A percentile compares a stretch with the other conserved stretches of the same genome.
These are phyloP conservation scores for Coemansia erecta DNA, from an alignment of 192 early-diverging fungal species.

Conservation along the genomic window DNA sequence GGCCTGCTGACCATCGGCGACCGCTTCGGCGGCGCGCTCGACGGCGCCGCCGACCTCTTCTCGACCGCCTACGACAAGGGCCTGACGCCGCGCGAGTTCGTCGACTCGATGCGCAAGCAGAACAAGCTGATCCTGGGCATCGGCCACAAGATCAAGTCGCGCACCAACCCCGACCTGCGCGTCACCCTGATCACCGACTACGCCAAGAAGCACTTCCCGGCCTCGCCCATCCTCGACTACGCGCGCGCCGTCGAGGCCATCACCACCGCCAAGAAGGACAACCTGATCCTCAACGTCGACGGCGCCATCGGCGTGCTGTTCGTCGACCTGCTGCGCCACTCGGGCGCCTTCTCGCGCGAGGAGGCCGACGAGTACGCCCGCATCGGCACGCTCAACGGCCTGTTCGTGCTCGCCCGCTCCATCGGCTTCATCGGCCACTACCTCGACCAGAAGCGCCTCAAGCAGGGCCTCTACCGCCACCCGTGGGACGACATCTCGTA, in stretches of 20 bases:
- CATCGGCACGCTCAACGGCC: slow-evolving; percentile 94
- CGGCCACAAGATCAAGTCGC: slow-evolving; percentile 99
- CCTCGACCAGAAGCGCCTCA: slow-evolving; percentile 96
- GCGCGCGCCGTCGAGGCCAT: slow-evolving; percentile 91
- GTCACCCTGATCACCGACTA: slow-evolving; percentile 94
- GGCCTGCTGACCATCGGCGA: slow-evolving; percentile 97
- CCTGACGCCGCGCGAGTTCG: slow-evolving; percentile 90
- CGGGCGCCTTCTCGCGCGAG: slow-evolving; percentile 88
- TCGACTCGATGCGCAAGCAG: slow-evolving; percentile 89
- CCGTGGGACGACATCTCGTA: slow-evolving; percentile 98
- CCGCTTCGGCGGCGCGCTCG: slow-evolving; percentile 95
- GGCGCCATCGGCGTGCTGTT: slow-evolving; percentile 93
- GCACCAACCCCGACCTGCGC: slow-evolving; percentile 97
- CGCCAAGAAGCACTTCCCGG: slow-evolving; percentile 83
- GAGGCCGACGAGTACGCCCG: slow-evolving; percentile 95
- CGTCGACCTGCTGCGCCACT: slow-evolving; percentile 90
- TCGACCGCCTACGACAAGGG: slow-evolving; percentile 90
- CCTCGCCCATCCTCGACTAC: slow-evolving; percentile 86
- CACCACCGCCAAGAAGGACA: slow-evolving; percentile 98
- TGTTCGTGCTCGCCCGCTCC: slow-evolving; percentile 92
- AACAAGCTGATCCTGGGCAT: slow-evolving; percentile 98
- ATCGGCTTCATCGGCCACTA: slow-evolving; percentile 98
- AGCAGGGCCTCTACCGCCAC: slow-evolving; percentile 98
- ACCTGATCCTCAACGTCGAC: slow-evolving; percentile 93
- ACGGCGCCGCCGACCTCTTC: slow-evolving; percentile 94